phyloP scores from a whole-genome alignment of 2,329 filamentous ascomycete species.

The Epichloe amarillans region DNA sequence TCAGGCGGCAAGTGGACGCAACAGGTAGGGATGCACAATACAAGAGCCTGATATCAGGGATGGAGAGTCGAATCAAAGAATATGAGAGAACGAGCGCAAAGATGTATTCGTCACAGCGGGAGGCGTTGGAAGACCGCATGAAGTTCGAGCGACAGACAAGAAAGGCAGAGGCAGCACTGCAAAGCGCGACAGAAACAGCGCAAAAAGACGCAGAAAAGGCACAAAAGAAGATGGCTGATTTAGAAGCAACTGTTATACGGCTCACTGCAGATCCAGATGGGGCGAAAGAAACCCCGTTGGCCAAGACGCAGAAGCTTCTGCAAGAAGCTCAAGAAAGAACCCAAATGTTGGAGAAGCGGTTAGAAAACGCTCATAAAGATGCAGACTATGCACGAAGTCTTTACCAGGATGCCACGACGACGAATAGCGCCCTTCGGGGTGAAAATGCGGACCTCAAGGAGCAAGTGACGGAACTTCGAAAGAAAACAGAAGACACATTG shows the following conservation, averaged over 20 bases:
- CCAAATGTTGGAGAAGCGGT: slow-evolving; percentile 26
- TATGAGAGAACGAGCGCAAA: slow-evolving; percentile 29
- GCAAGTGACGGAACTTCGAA: slow-evolving; percentile 26
- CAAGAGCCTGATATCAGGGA: slow-evolving; percentile 26
- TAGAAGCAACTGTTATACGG: slow-evolving; percentile 21
- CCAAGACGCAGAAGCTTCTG: slow-evolving; percentile 19
- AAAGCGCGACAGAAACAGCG: slow-evolving; percentile 14
- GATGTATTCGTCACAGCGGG: slow-evolving; percentile 34
- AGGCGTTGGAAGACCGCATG: slow-evolving; percentile 37
- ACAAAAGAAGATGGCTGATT: slow-evolving; percentile 21
- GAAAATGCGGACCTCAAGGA: slow-evolving; percentile 34
- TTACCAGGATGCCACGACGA: slow-evolving; percentile 45
- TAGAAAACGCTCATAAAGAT: slow-evolving; percentile 31
- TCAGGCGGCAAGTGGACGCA: slow-evolving; percentile 14
- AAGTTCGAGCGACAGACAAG: slow-evolving; percentile 32
- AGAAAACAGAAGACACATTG: slow-evolving; percentile 31
- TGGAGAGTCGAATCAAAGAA: slow-evolving; percentile 33
- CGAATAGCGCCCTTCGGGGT: slow-evolving; percentile 28
- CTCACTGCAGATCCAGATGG: slow-evolving; percentile 14
- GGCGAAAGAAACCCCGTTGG: slow-evolving; percentile 14
- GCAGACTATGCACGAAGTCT: slow-evolving; percentile 42
- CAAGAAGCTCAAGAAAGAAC: slow-evolving; percentile 25
- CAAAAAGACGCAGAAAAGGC: slow-evolving; percentile 24
- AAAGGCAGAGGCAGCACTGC: slow-evolving; percentile 21
- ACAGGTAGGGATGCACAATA: slow-evolving; percentile 22